Evolutionary conservation across 257 asterid species (phyloP), one percentile per base, ranked within the genome.

Genomic region (Mitragyna speciosa): DNA sequence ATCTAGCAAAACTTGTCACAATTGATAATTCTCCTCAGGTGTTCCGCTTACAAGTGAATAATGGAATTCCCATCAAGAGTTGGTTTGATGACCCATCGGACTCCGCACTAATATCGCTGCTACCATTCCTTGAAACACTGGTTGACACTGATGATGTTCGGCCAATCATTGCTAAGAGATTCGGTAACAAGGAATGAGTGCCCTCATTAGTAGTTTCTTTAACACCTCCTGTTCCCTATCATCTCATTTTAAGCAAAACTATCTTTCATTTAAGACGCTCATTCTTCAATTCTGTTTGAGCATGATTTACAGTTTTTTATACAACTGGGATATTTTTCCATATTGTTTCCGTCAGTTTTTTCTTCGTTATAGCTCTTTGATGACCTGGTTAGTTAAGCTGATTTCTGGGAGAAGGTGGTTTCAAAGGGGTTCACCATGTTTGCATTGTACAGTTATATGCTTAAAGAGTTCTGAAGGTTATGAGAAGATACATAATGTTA

Each of bases 21-120:
- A 88, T 96, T 81, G 99, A 93, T 84, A 96, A 96, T 84, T 85
- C 94, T 76, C 99, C 99, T 30, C 97, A 96, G 99, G 99, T 94
- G 82, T 96, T 93, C 89, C 86, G 93, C 84, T 85, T 89, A 89
- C 99, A 96, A 89, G 96, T 96, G 87, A 91, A 93, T 89, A 96
- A 96, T 69, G 99, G 99, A 49, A 93, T 96, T 86, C 99, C 99
- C 65, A 94, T 96, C 79, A 88, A 90, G 96, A 96, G 97, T 89
- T 96, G 99, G 99, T 92, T 92, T 76, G 92, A 93, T 86, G 99
- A 96, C 81, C 95, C 96, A 36, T 85, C 97, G 77, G 98, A 96
- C 86, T 73, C 82, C 80, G 97, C 93, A 11, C 89, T 96, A 24
- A 77, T 96, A 69, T 85, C 96, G 24, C 84, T 95, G 78, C 94